Percentiles rank a stretch among this genome's conserved stretches.
These are phyloP conservation scores for Phytophthora hibernalis DNA, from an alignment of 352 stramenopile genomes.

Conservation along the genomic window DNA sequence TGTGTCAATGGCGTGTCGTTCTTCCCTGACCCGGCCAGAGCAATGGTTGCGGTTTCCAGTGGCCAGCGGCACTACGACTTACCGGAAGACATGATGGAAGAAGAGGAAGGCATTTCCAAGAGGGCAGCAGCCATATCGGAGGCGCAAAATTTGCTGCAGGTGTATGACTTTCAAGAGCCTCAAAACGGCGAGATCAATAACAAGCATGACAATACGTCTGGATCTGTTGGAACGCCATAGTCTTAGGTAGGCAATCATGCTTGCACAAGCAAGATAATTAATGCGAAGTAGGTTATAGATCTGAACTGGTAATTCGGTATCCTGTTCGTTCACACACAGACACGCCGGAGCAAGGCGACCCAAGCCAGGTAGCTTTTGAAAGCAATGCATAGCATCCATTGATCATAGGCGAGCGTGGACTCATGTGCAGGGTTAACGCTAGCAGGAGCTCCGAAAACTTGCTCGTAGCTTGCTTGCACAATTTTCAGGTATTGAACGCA, in stretches of 20 bases:
- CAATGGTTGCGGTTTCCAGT: conserved; percentile 60
- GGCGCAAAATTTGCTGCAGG: conserved; percentile 45
- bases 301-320: not conserved
- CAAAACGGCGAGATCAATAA: conserved; percentile 3
- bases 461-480: too few species aligned
- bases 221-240: not conserved
- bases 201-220: not conserved
- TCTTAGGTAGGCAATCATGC: not conserved
- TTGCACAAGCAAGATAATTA: not conserved
- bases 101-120: conserved; percentile 32
- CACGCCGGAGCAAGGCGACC: not conserved
- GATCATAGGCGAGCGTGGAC: too few species aligned
- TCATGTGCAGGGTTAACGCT: too few species aligned
- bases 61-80: conserved; percentile 77
- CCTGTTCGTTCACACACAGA: too few species aligned
- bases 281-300: not conserved
- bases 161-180: conserved; percentile 52
- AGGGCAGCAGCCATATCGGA: not conserved
- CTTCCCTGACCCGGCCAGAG: conserved; percentile 59
- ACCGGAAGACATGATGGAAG: conserved; percentile 60
- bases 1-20: conserved; percentile 82
- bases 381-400: too few species aligned
- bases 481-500: too few species aligned
- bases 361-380: too few species aligned
- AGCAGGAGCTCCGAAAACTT: too few species aligned